Conservation (phyloP, 345 rosid genomes). For the Balakata baccata region DNA sequence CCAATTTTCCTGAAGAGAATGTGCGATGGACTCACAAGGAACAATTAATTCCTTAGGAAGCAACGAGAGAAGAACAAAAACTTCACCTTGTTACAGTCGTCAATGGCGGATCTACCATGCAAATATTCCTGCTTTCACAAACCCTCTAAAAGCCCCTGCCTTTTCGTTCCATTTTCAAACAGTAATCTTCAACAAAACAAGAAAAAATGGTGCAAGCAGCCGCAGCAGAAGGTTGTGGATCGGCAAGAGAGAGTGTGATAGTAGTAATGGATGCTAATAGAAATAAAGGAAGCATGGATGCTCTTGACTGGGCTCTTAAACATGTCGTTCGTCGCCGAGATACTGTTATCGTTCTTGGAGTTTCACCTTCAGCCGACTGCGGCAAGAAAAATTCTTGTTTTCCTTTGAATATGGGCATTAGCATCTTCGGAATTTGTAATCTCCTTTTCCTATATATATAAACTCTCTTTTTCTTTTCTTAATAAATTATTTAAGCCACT, state of each 20-base stretch:
- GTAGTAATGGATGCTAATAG: conserved; percentile 41
- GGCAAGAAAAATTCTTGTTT: conserved; percentile 40
- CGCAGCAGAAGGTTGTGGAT: background rate
- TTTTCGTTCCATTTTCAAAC: background rate
- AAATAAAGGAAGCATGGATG: conserved; percentile 34
- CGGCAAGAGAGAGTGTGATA: conserved; percentile 33
- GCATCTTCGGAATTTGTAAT: conserved; percentile 41
- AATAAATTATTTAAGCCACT: too few species aligned
- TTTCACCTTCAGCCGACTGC: conserved; percentile 20
- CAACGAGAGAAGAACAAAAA: conserved; percentile 8
- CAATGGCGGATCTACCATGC: conserved; percentile 7
- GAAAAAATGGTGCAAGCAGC: background rate
- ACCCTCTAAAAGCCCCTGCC: background rate
- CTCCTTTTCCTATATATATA: too few species aligned
- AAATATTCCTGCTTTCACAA: background rate
- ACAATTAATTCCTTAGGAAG: background rate
- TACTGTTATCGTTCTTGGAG: conserved; percentile 39
- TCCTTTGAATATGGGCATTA: conserved; percentile 33
- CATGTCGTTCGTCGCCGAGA: conserved; percentile 40
- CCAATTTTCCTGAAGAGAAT: background rate
- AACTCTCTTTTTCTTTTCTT: too few species aligned
- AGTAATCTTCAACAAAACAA: background rate
- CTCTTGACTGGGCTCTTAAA: conserved; percentile 48
- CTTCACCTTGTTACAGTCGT: conserved; percentile 8
- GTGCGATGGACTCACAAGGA: conserved; percentile 1